These are phyloP conservation scores for Tricharina praecox DNA, from an alignment of 495 filamentous ascomycete species.

Conservation along the genomic window DNA sequence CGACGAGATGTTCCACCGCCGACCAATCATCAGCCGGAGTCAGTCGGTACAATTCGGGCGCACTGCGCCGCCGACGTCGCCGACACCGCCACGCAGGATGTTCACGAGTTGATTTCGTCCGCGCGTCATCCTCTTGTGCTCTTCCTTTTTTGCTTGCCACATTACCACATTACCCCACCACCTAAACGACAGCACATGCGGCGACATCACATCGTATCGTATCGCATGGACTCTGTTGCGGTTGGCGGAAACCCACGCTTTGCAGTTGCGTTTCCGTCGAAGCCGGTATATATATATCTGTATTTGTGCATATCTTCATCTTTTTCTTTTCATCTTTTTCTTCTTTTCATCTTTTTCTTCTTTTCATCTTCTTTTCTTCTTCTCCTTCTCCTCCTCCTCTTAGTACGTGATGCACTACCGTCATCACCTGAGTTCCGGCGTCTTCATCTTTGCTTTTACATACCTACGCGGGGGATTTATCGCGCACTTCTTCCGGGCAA, in stretches of 20 bases:
- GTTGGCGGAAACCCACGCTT: neutral
- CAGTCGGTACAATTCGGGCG: conserved; percentile 10
- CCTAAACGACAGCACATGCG: neutral
- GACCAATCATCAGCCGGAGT: conserved; percentile 27
- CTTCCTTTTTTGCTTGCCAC: neutral
- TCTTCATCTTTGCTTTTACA: too few relatives aligned
- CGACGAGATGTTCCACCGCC: conserved; percentile 60
- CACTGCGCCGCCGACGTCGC: neutral
- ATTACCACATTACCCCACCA: neutral
- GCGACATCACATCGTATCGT: neutral
- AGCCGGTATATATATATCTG: neutral
- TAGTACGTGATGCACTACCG: too few relatives aligned
- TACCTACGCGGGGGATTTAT: too few relatives aligned
- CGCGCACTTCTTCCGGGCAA: too few relatives aligned
- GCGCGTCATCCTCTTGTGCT: too few relatives aligned
- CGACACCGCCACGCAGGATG: neutral
- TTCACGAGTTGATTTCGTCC: too few relatives aligned
- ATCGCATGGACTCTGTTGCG: neutral
- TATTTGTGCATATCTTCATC: neutral
- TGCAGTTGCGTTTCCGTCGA: neutral
- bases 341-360: neutral
- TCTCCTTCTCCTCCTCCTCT: too few relatives aligned
- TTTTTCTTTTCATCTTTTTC: neutral
- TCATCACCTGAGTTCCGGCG: too few relatives aligned
- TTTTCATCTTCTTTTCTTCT: neutral